phyloP scores from a whole-genome alignment of 257 asterid species.

The Jacaranda copaia region DNA sequence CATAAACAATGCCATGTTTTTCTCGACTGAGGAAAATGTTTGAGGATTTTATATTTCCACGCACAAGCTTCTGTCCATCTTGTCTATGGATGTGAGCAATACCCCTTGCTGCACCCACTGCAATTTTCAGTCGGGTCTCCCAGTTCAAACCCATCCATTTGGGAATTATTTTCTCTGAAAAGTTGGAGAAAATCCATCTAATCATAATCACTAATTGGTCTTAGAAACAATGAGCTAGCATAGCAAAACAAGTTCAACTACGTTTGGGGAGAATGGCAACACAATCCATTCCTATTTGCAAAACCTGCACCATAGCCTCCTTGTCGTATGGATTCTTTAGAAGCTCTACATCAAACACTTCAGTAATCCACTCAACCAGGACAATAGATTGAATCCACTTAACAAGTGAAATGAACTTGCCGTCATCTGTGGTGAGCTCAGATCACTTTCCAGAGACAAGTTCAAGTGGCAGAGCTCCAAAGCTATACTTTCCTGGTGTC shows the following conservation, averaged over 20 bases:
- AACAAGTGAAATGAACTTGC: not conserved
- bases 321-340: not conserved
- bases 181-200: constrained; percentile 6
- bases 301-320: not conserved
- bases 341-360: not conserved
- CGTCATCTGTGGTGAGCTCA: not conserved
- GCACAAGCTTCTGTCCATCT: constrained; percentile 25
- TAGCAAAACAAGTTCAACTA: not conserved
- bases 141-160: constrained; percentile 28
- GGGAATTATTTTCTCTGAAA: constrained; percentile 27
- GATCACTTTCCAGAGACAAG: constrained; percentile 10
- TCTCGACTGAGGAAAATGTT: constrained; percentile 33
- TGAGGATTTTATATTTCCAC: constrained; percentile 48
- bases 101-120: constrained; percentile 41
- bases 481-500: constrained; percentile 31
- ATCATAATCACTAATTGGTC: too few species aligned
- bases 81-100: constrained; percentile 39
- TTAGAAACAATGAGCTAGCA: too few species aligned
- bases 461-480: constrained; percentile 41
- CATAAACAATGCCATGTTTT: constrained; percentile 30
- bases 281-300: constrained; percentile 26
- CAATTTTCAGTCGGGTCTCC: constrained; percentile 31
- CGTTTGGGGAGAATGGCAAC: not conserved
- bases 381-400: constrained; percentile 3
- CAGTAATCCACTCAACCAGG: not conserved